phyloP scores from a whole-genome alignment of 495 filamentous ascomycete species.

The Cercophora sp. region DNA sequence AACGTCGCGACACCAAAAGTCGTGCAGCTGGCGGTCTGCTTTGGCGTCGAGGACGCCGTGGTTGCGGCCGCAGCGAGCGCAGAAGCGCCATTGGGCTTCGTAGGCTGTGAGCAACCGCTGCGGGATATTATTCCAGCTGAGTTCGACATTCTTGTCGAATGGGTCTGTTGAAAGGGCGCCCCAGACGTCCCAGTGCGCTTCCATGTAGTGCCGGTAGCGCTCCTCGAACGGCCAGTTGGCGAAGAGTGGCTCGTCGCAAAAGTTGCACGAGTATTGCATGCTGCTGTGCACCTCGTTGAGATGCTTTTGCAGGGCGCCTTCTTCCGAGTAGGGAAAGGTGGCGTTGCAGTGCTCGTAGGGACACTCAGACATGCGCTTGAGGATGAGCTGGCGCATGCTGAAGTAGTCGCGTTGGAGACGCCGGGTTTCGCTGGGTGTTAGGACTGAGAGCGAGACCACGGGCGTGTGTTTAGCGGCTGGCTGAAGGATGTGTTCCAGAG shows the following conservation, averaged over 20 bases:
- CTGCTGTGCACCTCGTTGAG: slow-evolving; percentile 25
- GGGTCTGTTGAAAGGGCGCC: background rate
- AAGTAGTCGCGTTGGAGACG: slow-evolving; percentile 31
- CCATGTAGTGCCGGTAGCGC: slow-evolving; percentile 15
- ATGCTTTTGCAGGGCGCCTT: slow-evolving; percentile 25
- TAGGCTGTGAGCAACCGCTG: background rate
- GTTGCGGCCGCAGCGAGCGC: slow-evolving; percentile 26
- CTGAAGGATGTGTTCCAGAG: slow-evolving; percentile 33
- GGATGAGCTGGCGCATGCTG: slow-evolving; percentile 28
- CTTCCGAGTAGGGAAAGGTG: slow-evolving; percentile 23
- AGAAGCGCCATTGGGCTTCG: slow-evolving; percentile 14
- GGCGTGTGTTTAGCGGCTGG: slow-evolving; percentile 26
- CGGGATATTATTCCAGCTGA: slow-evolving; percentile 1
- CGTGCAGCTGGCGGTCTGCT: slow-evolving; percentile 22
- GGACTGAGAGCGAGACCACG: slow-evolving; percentile 30
- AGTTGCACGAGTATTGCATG: slow-evolving; percentile 25
- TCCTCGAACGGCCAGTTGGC: slow-evolving; percentile 21
- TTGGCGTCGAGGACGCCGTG: slow-evolving; percentile 9
- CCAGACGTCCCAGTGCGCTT: slow-evolving; percentile 12
- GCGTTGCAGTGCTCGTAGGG: slow-evolving; percentile 30
- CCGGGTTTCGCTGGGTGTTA: slow-evolving; percentile 37
- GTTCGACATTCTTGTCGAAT: background rate
- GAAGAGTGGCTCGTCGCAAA: slow-evolving; percentile 24
- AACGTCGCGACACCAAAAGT: slow-evolving; percentile 19
- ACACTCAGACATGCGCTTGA: slow-evolving; percentile 31